Conservation (phyloP, 2,329 filamentous ascomycete species). For the Paracorniculantispora psalliotae region DNA sequence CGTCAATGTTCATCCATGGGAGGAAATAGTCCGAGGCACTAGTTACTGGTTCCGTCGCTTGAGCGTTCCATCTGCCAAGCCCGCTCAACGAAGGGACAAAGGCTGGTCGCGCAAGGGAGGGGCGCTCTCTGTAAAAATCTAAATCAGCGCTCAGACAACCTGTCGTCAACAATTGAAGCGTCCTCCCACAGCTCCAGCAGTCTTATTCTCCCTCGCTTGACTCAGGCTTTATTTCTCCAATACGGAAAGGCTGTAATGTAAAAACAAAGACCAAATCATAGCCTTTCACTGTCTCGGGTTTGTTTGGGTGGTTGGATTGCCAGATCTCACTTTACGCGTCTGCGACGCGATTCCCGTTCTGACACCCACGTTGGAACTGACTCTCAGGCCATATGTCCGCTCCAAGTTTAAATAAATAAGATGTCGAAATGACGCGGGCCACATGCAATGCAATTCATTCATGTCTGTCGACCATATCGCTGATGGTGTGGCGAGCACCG, state of each 20-base stretch:
- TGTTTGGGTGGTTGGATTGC: neutral
- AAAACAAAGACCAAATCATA: neutral
- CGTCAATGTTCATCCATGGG: neutral
- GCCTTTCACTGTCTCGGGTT: too few relatives aligned
- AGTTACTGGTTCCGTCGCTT: neutral
- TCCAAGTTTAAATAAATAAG: too few relatives aligned
- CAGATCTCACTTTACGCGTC: slow-evolving; percentile 1
- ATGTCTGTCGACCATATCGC: too few relatives aligned
- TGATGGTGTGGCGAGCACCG: too few relatives aligned
- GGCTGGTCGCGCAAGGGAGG: neutral
- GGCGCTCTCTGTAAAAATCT: neutral
- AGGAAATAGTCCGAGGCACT: neutral
- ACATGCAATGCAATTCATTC: too few relatives aligned
- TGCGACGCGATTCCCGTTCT: neutral
- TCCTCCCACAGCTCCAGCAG: neutral
- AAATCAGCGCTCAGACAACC: neutral
- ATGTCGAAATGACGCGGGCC: too few relatives aligned
- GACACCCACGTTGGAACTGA: neutral
- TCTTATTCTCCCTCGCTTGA: neutral
- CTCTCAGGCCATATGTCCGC: too few relatives aligned
- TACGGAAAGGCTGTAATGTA: neutral
- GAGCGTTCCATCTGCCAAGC: neutral
- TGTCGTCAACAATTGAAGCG: neutral
- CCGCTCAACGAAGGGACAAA: neutral
- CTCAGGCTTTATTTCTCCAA: neutral